Evolutionary conservation across 352 stramenopile genomes (phyloP).

Genomic region (Phytophthora uliginosa): DNA sequence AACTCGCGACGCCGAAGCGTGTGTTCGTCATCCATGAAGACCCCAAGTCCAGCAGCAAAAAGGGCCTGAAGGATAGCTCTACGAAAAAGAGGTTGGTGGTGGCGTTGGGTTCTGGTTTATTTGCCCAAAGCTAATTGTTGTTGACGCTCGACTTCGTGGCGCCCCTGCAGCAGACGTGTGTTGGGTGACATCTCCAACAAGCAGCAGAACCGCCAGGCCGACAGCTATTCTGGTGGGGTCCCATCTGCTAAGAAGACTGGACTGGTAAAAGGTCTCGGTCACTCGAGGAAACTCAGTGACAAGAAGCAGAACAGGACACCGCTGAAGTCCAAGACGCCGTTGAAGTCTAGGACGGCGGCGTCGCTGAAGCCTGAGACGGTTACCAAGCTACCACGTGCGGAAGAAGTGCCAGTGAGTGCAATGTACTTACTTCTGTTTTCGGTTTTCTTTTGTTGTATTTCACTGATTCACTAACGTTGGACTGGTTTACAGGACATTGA

Average conservation of each 20-base stretch:
- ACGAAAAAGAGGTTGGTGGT: conserved; percentile 58
- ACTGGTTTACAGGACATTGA: conserved; percentile 67
- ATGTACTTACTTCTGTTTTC: neutral
- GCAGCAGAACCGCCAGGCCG: conserved; percentile 46
- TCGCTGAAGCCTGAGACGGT: conserved; percentile 23
- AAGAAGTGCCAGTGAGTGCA: conserved; percentile 55
- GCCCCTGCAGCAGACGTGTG: conserved; percentile 53
- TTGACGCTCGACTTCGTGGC: neutral
- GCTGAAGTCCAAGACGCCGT: conserved; percentile 18
- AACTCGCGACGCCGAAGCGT: conserved; percentile 43
- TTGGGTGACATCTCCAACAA: conserved; percentile 87
- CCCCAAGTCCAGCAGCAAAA: conserved; percentile 43
- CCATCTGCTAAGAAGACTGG: conserved; percentile 38
- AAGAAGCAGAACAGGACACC: conserved; percentile 28
- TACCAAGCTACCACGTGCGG: conserved; percentile 12
- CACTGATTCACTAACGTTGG: conserved; percentile 8
- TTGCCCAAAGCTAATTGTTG: neutral
- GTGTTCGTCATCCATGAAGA: conserved; percentile 56
- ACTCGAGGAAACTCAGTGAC: conserved; percentile 34
- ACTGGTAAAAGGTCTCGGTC: conserved; percentile 21
- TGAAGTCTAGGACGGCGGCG: conserved; percentile 20
- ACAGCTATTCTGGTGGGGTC: conserved; percentile 9
- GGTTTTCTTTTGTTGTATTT: neutral
- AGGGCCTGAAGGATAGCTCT: conserved; percentile 43
- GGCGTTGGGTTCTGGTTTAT: neutral